Evolutionary conservation across 768 basidiomycete genomes (phyloP).

Genomic region (Ramaria rubella): DNA sequence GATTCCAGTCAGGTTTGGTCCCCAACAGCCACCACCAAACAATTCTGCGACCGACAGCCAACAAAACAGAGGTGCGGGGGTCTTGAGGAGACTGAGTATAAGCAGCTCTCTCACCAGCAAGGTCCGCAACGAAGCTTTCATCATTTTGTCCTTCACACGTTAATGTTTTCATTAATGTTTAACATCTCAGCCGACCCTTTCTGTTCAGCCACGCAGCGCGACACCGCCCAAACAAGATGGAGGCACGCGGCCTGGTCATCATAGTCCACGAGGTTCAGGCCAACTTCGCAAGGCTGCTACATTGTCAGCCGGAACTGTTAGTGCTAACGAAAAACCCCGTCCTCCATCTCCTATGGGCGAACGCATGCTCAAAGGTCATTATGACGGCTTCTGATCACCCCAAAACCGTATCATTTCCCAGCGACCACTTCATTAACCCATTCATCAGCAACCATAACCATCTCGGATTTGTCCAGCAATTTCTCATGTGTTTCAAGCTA

Average conservation of each 20-base stretch:
- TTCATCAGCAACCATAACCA: not conserved
- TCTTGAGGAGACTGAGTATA: conserved; percentile 71
- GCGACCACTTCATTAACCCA: not conserved
- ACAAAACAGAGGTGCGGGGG: conserved; percentile 60
- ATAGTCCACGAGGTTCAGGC: conserved; percentile 27
- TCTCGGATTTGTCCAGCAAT: not conserved
- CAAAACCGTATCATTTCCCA: not conserved
- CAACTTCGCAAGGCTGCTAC: conserved; percentile 56
- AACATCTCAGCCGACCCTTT: conserved; percentile 13
- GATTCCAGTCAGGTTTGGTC: conserved; percentile 30
- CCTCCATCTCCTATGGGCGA: conserved; percentile 89
- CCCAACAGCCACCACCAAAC: conserved; percentile 11
- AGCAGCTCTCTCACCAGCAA: conserved; percentile 41
- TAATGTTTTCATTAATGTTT: no score
- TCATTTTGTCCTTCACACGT: no score
- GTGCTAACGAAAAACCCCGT: conserved; percentile 29
- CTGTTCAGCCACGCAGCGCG: conserved; percentile 7
- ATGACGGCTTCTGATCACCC: conserved; percentile 69
- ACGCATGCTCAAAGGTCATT: conserved; percentile 84
- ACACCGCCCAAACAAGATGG: conserved; percentile 10
- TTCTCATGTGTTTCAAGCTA: not conserved
- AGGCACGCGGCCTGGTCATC: not conserved
- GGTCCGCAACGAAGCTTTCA: no score
- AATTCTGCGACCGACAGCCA: conserved; percentile 40
- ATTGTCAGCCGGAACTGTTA: conserved; percentile 32